Base-by-base conservation (phyloP, 176 grass and related monocot genomes). In the Zoysia japonica region DNA sequence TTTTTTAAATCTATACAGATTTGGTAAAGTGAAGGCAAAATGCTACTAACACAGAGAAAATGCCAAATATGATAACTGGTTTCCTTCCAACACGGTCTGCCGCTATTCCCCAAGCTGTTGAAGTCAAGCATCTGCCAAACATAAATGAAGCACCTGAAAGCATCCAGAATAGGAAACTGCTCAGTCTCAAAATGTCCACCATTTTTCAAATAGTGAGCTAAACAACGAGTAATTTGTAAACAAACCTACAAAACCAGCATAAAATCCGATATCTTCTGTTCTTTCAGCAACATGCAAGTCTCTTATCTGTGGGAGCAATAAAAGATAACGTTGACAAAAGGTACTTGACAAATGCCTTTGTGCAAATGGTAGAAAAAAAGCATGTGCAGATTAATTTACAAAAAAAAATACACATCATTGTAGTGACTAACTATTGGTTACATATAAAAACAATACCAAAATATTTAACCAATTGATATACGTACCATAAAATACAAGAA, bases 191-290 rank as follows among this genome's bases (percentile, higher is more conserved):
- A 50, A 38, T 36, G 20, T n/a, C 75, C 36, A 80, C 40, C 9
- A 71, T 71, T 17, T 64, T 54, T 15, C 28, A 63, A 56, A 39
- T 10, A 49, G 11, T 5, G 39, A 56, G 71, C 11, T 72, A 5
- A 57, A 41, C 16, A 66, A 60, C 53, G 2, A 47, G 28, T 0
- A 49, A 20, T 77, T 67, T 9, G 10, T 52, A 36, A 37, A 17
- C 72, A 56, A 81, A 94, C 95, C 95, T 47, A 98, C 91, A 67
- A 98, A 98, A 53, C 95, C 95, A 54, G 92, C 95, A 81, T 98
- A 98, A 72, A 98, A 98, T 71, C 95, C 95, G 45, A 98, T 98
- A 83, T 94, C 95, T 91, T 98, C 95, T 80, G 93, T 93, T 78
- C 65, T 85, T 92, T 98, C 72, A 16, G 95, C 89, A 76, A 98